Base-by-base conservation (phyloP, 441 rosid species). In the Gossypium davidsonii region DNA sequence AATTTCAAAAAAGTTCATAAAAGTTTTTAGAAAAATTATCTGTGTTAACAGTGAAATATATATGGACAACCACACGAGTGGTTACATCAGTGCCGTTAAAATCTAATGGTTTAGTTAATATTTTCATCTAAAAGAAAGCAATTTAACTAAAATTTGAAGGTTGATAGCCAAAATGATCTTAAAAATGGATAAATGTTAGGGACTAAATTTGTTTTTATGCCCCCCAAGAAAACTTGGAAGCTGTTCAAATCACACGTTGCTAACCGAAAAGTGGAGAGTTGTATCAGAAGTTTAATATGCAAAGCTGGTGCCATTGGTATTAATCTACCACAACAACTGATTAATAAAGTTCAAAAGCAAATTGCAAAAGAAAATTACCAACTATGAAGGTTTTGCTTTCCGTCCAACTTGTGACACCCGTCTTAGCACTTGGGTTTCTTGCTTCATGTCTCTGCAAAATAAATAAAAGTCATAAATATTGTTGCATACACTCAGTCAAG, bases 391-490 rank as follows among this genome's bases (percentile, higher is more conserved):
- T 71, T 96, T 91, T 67, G 88, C 46, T 83, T 89, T 91, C 66
- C 18, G 80, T 52, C 85, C 97, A 80, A 65, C 77, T 84, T 63
- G 81, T 44, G 82, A 46, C 66, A 96, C 90, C 79, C 97, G 91
- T 80, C 89, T 92, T 46, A 93, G 85, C 71, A 82, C 90, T 85
- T 96, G 99, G 64, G 84, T 87, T 74, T 92, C 85, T 11, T 52
- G 76, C 75, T 83, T 91, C 84, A 84, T 88, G 75, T 96, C 97
- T 81, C 98, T 93, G 87, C 42, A 69, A 66, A 56, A 68, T 61
- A 68, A 60, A 72, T 34, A 17, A 65, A 62, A 73, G 64, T 42
- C 12, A 18, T 67, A 70, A 73, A 57, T 62, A 77, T 48, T 72
- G 61, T 31, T 21, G 25, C 68, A 64, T 46, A 76, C 74, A 49